Base-by-base conservation (phyloP, 257 asterid species). In the Nicotiana noctiflora region DNA sequence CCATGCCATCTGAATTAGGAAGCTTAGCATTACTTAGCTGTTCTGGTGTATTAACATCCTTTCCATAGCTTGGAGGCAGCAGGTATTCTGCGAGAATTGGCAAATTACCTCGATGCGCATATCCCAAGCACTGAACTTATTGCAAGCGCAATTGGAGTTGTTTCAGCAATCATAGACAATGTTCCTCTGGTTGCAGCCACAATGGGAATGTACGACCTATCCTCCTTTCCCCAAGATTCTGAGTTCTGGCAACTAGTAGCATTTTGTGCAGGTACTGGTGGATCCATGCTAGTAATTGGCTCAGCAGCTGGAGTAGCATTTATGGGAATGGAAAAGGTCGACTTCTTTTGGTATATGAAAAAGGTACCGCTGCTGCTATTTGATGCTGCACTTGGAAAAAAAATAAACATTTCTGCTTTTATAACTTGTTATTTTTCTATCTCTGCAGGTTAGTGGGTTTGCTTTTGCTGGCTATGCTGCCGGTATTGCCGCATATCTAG, bases 401-500 rank as follows among this genome's bases (percentile, higher is more conserved):
- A 9, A 9, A 34, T 9, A 19, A 66, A 34, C 59, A 46, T 64
- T 60, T 25, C 65, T 68, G 46, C 70, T 62, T 8, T 70, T 59
- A 55, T 56, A 77, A 8, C 9, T 75, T n/a, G 72, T 25, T 46
- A 25, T 27, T 4, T 4, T 10, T 63, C 14, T 31, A 60, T 52
- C 63, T 79, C 57, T 83, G 89, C 93, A 95, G 99, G 94, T 95
- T 78, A 95, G 97, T 86, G 99, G 99, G 59, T 95, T 93, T 86
- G 99, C 99, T 76, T 92, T 95, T 84, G 99, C 99, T 60, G 99
- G 99, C 79, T 95, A 93, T 84, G 98, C 92, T 80, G 96, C 98
- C 1, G 99, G 99, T 7, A 89, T 95, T 89, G 97, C 91, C 84
- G 89, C 97, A 15, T 95, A 93, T 89, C 84, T 91, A 64, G 97